phyloP scores from a whole-genome alignment of 1,284 basidiomycete genomes.

The Clitocybe nebularis region DNA sequence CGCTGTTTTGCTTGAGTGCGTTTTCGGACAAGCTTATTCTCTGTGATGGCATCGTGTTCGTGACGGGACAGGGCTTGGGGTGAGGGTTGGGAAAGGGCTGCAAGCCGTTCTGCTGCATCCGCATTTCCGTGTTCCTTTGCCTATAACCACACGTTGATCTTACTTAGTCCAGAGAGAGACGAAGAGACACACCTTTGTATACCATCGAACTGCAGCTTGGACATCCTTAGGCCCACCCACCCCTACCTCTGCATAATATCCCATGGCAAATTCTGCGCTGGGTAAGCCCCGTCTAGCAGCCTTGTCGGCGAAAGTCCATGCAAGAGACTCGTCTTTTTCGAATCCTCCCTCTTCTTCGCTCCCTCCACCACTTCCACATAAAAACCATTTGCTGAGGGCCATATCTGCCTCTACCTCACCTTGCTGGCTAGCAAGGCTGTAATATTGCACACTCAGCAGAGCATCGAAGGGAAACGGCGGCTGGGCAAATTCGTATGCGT shows the following conservation, averaged over 20 bases:
- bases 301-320: conserved; percentile 90
- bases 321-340: conserved; percentile 86
- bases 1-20: conserved; percentile 78
- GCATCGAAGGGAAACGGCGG: conserved; percentile 88
- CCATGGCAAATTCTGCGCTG: conserved; percentile 91
- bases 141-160: conserved; percentile 27
- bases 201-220: conserved; percentile 68
- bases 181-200: conserved; percentile 45
- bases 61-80: conserved; percentile 66
- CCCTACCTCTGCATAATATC: conserved; percentile 86
- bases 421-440: conserved; percentile 80
- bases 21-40: conserved; percentile 76
- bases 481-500: conserved; percentile 88
- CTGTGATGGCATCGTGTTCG: conserved; percentile 79
- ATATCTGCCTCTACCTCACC: conserved; percentile 93
- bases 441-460: conserved; percentile 89
- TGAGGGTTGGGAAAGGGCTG: conserved; percentile 58
- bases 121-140: conserved; percentile 78
- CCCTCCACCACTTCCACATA: conserved; percentile 62
- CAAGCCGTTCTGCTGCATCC: conserved; percentile 77
- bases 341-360: conserved; percentile 50
- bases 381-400: conserved; percentile 94
- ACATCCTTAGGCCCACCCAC: conserved; percentile 70
- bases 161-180: background rate
- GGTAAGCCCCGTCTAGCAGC: conserved; percentile 78